phyloP scores from a whole-genome alignment of 1,284 basidiomycete species.

The Cryptococcus jaspeensis region DNA sequence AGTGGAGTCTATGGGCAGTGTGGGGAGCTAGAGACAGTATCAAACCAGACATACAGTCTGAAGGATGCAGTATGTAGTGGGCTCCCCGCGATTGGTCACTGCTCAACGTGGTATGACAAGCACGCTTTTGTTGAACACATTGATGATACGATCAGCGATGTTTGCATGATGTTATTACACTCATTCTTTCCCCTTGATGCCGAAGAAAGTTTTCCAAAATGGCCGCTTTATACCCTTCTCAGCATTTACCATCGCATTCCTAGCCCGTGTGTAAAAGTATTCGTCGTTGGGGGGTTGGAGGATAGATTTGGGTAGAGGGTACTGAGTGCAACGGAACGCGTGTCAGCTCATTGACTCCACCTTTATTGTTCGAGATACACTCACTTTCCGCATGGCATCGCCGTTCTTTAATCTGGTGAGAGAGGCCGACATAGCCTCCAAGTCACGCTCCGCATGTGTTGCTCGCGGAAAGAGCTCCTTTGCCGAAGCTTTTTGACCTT shows the following conservation, averaged over 20 bases:
- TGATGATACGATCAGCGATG: background rate
- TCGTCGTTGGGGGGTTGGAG: constrained; percentile 16
- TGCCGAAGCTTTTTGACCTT: background rate
- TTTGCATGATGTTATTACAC: background rate
- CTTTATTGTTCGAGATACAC: background rate
- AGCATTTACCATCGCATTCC: constrained; percentile 17
- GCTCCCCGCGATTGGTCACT: too few species aligned
- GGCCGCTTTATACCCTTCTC: constrained; percentile 15
- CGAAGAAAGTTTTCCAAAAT: constrained; percentile 22
- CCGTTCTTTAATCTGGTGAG: constrained; percentile 10
- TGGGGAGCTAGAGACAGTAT: constrained; percentile 16
- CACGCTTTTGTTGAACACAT: background rate
- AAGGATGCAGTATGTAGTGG: too few species aligned
- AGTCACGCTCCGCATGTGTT: background rate
- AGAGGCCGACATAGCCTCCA: constrained; percentile 2
- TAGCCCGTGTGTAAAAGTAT: constrained; percentile 14
- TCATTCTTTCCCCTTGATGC: constrained; percentile 17
- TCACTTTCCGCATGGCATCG: constrained; percentile 10
- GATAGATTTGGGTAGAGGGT: constrained; percentile 7
- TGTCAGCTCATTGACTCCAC: background rate
- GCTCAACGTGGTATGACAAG: too few species aligned
- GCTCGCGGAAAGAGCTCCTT: background rate
- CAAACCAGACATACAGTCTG: background rate
- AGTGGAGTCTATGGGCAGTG: constrained; percentile 66
- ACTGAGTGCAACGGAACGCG: constrained; percentile 1